Conservation (phyloP, 106 monocot species). For the Platanthera zijinensis region DNA sequence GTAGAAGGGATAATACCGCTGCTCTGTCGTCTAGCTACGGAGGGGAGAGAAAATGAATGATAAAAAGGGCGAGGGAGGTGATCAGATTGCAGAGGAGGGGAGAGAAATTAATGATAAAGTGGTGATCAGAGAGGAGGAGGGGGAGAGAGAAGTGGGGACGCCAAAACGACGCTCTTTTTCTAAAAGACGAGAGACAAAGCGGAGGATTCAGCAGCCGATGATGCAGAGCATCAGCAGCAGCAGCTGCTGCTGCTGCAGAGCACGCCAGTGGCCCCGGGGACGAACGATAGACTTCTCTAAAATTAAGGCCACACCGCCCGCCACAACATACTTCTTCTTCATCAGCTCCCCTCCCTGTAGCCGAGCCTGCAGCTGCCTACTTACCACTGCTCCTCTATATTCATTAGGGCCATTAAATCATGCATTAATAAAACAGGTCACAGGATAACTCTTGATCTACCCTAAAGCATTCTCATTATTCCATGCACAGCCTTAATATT, state of each 20-base stretch:
- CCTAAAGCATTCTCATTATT: background rate
- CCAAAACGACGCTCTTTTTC: constrained; percentile 22
- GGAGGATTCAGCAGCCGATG: constrained; percentile 17
- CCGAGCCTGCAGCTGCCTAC: background rate
- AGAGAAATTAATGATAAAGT: background rate
- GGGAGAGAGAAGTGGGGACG: constrained; percentile 1
- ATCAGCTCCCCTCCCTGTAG: background rate
- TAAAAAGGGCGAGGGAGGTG: too few relatives aligned
- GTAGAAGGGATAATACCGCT: constrained; percentile 12
- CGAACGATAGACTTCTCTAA: background rate
- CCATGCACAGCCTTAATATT: background rate
- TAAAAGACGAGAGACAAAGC: constrained; percentile 38
- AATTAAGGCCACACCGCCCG: constrained; percentile 3
- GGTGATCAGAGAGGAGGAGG: constrained; percentile 6
- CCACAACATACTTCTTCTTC: background rate
- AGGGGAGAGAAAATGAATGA: background rate
- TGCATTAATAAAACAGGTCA: background rate
- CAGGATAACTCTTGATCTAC: background rate
- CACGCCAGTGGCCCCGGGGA: constrained; percentile 7
- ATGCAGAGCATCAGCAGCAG: background rate
- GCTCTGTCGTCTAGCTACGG: constrained; percentile 14
- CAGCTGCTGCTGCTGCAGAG: background rate
- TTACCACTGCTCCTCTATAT: background rate
- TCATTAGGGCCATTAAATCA: constrained; percentile 2
- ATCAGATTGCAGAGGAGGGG: background rate